Evolutionary conservation across 352 stramenopile genomes (phyloP).

Genomic region (Aphanomyces astaci): DNA sequence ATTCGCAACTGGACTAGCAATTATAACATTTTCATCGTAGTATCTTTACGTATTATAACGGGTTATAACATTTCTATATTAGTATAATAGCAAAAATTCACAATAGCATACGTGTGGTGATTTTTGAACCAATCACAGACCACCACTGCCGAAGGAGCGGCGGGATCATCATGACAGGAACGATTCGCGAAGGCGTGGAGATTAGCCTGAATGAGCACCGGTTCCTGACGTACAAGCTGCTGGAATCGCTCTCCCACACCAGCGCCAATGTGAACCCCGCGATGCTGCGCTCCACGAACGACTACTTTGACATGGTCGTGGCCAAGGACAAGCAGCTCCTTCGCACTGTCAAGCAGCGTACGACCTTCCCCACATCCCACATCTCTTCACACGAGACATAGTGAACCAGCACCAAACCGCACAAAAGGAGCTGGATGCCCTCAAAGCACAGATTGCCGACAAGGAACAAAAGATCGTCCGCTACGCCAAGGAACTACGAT

Average conservation of each 20-base stretch:
- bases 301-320: slow-evolving; percentile 64
- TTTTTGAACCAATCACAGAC: not conserved
- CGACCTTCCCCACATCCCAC: slow-evolving; percentile 24
- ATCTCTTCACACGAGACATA: slow-evolving; percentile 16
- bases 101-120: too few species aligned
- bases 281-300: slow-evolving; percentile 64
- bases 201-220: slow-evolving; percentile 71
- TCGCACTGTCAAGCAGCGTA: slow-evolving; percentile 64
- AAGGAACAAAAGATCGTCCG: slow-evolving; percentile 62
- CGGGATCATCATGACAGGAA: slow-evolving; percentile 25
- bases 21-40: too few species aligned
- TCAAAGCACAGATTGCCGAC: slow-evolving; percentile 52
- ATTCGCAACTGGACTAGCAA: too few species aligned
- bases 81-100: too few species aligned
- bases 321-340: slow-evolving; percentile 71
- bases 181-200: slow-evolving; percentile 61
- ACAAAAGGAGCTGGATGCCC: slow-evolving; percentile 51
- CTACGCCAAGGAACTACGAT: slow-evolving; percentile 56
- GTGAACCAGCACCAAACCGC: slow-evolving; percentile 61
- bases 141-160: not conserved
- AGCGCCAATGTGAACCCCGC: slow-evolving; percentile 67
- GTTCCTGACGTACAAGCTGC: slow-evolving; percentile 75
- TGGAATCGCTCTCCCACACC: slow-evolving; percentile 64
- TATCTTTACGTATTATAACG: too few species aligned
- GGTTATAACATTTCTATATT: too few species aligned